Evolutionary conservation across 768 basidiomycete species (phyloP), one percentile per base, ranked within the genome.

Genomic region (Myochromella boudieri): DNA sequence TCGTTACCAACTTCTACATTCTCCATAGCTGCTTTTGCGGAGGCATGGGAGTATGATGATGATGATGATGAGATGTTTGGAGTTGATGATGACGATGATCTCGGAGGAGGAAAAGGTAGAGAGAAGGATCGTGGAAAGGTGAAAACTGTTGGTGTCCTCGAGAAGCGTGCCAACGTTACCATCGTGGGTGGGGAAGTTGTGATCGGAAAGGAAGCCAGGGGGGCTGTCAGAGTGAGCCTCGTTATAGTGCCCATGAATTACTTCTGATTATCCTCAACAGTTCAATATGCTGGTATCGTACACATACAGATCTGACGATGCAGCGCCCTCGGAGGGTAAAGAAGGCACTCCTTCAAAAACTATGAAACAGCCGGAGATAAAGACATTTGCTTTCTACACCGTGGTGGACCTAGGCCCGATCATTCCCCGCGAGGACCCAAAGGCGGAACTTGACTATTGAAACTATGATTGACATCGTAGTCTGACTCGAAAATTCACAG

Each of bases 41-140:
- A 98, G 62, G 92, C 91, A 26, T 98, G 95, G 95, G 94, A 98
- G 64, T 97, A 94, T 52, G 95, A 97, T 25, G 95, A 97, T 44
- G 94, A 94, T 48, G 93, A 95, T 48, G 93, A 91, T 34, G 89
- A 91, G 87, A 85, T 86, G 57, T 81, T 78, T 28, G 91, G 88
- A 39, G 87, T 86, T 22, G 87, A 77, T 8, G 74, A 71, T 20
- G 72, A 72, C 36, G 69, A 67, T 45, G 54, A 65, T 24, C 55
- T 69, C 58, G 26, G 64, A 25, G 51, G 61, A 28, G 51, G 72
- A 58, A 55, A 72, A 51, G 61, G 68, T 31, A 62, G 66, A 51
- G 72, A 77, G 56, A 67, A 70, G 59, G 80, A 77, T 56, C 64
- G 72, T 31, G 69, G 70, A 31, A 72, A 68, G 56, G 64, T 69